phyloP scores from a whole-genome alignment of 139 green algal species.

The Micractinium conductrix region DNA sequence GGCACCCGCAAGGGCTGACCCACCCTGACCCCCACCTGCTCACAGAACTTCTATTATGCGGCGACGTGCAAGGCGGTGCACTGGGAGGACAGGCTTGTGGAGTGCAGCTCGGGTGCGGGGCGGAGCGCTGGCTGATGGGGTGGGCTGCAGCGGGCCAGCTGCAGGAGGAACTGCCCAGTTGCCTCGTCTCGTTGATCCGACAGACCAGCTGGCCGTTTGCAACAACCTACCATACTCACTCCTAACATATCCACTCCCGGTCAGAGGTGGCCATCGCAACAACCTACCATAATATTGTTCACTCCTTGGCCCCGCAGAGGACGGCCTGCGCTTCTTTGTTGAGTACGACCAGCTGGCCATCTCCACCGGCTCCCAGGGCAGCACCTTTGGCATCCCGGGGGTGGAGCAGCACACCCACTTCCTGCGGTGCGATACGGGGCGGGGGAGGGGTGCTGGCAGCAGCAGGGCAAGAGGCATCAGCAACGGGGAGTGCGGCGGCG shows the following conservation, averaged over 20 bases:
- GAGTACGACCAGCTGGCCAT: constrained; percentile 85
- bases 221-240: no score
- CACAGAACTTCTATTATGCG: constrained; percentile 27
- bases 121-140: neutral
- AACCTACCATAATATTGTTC: no score
- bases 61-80: constrained; percentile 47
- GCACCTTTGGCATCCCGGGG: constrained; percentile 89
- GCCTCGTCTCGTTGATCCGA: no score
- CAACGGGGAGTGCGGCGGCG: no score
- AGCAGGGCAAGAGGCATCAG: no score
- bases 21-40: neutral
- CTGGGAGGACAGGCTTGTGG: constrained; percentile 52
- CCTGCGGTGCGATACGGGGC: constrained; percentile 68
- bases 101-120: constrained; percentile 44
- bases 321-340: constrained; percentile 67
- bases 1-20: neutral
- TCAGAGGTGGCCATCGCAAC: no score
- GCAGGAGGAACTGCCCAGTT: constrained; percentile 25
- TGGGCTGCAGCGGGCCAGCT: no score
- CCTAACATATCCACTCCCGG: no score
- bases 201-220: no score
- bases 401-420: constrained; percentile 82
- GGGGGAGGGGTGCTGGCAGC: no score
- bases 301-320: constrained; percentile 55
- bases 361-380: constrained; percentile 80